Evolutionary conservation across 106 monocot genomes (phyloP).

Genomic region (Xerophyta viscosa): DNA sequence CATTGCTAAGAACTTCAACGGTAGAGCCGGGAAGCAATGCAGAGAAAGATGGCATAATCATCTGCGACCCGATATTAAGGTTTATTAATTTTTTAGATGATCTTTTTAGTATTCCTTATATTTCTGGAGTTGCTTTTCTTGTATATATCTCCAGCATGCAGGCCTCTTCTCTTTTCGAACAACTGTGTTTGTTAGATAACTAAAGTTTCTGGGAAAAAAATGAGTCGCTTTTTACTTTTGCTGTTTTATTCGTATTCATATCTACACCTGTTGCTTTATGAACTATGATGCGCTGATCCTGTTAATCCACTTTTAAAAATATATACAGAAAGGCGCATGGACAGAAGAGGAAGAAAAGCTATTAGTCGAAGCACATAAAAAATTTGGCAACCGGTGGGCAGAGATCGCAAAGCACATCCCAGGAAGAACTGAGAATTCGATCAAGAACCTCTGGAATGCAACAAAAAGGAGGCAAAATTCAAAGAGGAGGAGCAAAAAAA

Average conservation of each 20-base stretch:
- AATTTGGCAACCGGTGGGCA: slow-evolving; percentile 71
- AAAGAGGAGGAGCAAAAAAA: slow-evolving; percentile 36
- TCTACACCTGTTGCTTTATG: too few relatives aligned
- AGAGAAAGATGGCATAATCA: slow-evolving; percentile 93
- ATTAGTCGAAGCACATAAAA: slow-evolving; percentile 56
- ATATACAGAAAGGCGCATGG: slow-evolving; percentile 73
- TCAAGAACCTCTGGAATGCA: slow-evolving; percentile 96
- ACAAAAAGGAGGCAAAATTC: slow-evolving; percentile 59
- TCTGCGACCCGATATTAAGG: slow-evolving; percentile 78
- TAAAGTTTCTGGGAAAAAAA: too few relatives aligned
- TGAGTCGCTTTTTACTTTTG: too few relatives aligned
- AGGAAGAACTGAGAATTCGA: slow-evolving; percentile 76
- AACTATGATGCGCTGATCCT: too few relatives aligned
- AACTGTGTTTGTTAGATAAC: too few relatives aligned
- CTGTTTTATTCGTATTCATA: too few relatives aligned
- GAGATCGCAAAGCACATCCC: slow-evolving; percentile 67
- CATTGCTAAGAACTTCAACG: slow-evolving; percentile 52
- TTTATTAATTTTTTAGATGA: too few relatives aligned
- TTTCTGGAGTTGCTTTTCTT: not conserved
- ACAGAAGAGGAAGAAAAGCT: slow-evolving; percentile 69
- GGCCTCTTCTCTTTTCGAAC: too few relatives aligned
- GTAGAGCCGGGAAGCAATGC: slow-evolving; percentile 86
- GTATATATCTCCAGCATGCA: too few relatives aligned
- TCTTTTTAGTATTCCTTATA: not conserved
- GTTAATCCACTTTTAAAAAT: too few relatives aligned